Percentiles rank a stretch among this genome's conserved stretches.
Evolutionary conservation across 176 grass and related monocot genomes (phyloP).

Genomic region (Rhynchospora breviuscula): DNA sequence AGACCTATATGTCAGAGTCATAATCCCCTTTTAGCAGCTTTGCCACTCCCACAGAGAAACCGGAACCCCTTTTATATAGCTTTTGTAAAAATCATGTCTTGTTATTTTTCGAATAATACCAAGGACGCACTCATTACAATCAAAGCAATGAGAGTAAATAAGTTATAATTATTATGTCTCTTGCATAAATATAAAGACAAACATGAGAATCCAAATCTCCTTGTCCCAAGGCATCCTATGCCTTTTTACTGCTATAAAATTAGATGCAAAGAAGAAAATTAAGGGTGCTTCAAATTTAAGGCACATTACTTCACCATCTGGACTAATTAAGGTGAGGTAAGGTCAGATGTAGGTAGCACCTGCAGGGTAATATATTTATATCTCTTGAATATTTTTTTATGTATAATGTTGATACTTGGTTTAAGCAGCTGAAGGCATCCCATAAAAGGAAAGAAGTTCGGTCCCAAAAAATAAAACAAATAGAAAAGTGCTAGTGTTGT

Average conservation of each 20-base stretch:
- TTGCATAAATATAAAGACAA: background rate
- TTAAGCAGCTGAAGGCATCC: too few relatives aligned
- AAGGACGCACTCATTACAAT: background rate
- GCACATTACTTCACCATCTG: background rate
- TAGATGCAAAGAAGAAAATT: background rate
- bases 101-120: background rate
- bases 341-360: background rate
- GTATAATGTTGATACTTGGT: too few relatives aligned
- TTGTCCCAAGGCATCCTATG: background rate
- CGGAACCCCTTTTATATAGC: background rate
- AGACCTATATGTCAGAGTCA: background rate
- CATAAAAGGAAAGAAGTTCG: too few relatives aligned
- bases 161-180: conserved; percentile 1
- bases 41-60: background rate
- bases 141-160: background rate
- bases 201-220: conserved; percentile 9
- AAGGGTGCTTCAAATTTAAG: conserved; percentile 4
- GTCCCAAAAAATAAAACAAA: too few relatives aligned
- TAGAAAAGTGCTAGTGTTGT: too few relatives aligned
- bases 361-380: background rate
- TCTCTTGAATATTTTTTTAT: too few relatives aligned
- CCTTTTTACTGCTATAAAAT: background rate
- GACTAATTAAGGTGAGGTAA: background rate
- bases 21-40: background rate
- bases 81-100: background rate